Conservation (phyloP, 1,139 yeast genomes). For the Suzukiozyma palmioleophila region DNA sequence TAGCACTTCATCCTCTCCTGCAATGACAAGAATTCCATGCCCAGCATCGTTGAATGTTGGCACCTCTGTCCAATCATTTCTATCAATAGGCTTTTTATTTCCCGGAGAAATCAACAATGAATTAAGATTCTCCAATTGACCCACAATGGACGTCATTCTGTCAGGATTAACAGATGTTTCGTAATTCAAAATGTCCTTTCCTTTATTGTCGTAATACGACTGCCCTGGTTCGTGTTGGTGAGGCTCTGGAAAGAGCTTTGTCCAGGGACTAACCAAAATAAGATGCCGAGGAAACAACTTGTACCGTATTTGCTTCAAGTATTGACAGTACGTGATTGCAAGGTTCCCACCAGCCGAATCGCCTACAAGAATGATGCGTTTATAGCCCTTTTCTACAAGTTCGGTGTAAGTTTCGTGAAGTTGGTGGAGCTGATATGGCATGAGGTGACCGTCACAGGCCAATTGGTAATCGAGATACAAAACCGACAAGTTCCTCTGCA, state of each 20-base stretch:
- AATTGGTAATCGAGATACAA: conserved; percentile 38
- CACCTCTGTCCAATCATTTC: conserved; percentile 31
- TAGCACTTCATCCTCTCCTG: conserved; percentile 38
- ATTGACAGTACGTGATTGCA: conserved; percentile 27
- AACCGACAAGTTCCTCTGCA: conserved; percentile 20
- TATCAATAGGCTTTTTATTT: conserved; percentile 9
- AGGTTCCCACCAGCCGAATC: conserved; percentile 49
- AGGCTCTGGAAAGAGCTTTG: conserved; percentile 18
- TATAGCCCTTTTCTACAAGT: conserved; percentile 24
- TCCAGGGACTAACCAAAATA: conserved; percentile 43
- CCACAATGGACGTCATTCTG: conserved; percentile 18
- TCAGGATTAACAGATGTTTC: background rate
- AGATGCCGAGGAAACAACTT: conserved; percentile 26
- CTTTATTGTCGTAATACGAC: conserved; percentile 32
- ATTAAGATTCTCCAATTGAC: conserved; percentile 22
- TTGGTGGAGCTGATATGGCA: conserved; percentile 41
- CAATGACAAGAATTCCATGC: conserved; percentile 23
- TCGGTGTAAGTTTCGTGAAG: conserved; percentile 23
- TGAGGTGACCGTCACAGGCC: conserved; percentile 18
- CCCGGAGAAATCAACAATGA: conserved; percentile 15
- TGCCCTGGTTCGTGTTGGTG: conserved; percentile 13
- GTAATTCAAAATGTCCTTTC: conserved; percentile 13
- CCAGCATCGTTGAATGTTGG: conserved; percentile 25
- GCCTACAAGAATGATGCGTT: conserved; percentile 34
- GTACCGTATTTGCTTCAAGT: conserved; percentile 25